phyloP scores from a whole-genome alignment of 2,329 filamentous ascomycete genomes.

The Sporothrix pallida region DNA sequence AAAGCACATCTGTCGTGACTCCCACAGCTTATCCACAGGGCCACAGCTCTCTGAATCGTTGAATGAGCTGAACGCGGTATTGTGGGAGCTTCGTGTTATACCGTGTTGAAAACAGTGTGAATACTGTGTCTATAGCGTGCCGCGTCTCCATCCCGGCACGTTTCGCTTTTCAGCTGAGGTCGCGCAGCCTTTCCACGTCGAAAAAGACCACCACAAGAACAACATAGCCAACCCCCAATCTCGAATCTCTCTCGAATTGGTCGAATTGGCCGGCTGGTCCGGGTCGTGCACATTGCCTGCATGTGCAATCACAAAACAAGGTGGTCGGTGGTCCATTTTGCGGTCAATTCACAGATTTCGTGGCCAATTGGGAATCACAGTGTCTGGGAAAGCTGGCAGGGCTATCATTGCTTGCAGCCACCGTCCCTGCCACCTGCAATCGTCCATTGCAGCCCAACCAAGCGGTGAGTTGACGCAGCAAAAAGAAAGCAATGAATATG shows the following conservation, averaged over 20 bases:
- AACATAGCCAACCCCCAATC: constrained; percentile 4
- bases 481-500: not conserved
- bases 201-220: not conserved
- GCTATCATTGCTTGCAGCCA: not conserved
- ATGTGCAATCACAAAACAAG: constrained; percentile 30
- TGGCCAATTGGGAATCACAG: constrained; percentile 14
- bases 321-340: constrained; percentile 23
- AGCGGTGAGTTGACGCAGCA: constrained; percentile 24
- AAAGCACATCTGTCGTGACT: not conserved
- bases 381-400: constrained; percentile 3
- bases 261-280: constrained; percentile 23
- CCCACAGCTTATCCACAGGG: constrained; percentile 7
- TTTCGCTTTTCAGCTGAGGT: constrained; percentile 33
- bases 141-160: constrained; percentile 24
- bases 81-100: not conserved
- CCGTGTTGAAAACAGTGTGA: not conserved
- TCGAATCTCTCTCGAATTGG: not conserved
- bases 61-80: not conserved
- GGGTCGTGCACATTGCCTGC: constrained; percentile 24
- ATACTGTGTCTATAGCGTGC: constrained; percentile 22
- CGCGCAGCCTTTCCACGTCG: constrained; percentile 28
- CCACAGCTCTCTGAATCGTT: not conserved
- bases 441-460: constrained; percentile 33
- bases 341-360: not conserved
- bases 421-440: constrained; percentile 17